A percentile compares a stretch with the other conserved stretches of the same genome.
phyloP scores from a whole-genome alignment of 2,329 filamentous ascomycete genomes.

The Arthrobotrys megalospora region DNA sequence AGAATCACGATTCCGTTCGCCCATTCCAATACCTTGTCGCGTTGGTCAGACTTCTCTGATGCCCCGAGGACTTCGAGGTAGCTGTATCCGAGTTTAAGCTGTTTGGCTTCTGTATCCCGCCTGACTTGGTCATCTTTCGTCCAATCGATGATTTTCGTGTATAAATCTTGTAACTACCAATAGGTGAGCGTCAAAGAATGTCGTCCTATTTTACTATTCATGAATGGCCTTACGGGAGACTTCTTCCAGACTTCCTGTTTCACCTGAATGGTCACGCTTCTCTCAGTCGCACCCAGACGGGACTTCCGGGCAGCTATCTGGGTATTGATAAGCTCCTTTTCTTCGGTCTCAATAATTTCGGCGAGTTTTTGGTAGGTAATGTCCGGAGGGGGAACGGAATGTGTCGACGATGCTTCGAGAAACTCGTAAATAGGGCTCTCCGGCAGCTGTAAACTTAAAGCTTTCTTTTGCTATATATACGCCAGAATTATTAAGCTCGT shows the following conservation, averaged over 20 bases:
- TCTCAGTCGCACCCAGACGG: constrained; percentile 84
- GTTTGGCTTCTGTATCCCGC: constrained; percentile 89
- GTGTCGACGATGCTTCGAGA: constrained; percentile 78
- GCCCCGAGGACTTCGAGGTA: constrained; percentile 78
- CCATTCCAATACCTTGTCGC: constrained; percentile 80
- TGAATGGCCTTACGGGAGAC: constrained; percentile 61
- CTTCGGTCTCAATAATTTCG: constrained; percentile 85
- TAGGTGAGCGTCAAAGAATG: background rate
- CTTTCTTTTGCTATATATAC: constrained; percentile 65
- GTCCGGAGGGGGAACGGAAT: constrained; percentile 78
- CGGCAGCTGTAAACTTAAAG: constrained; percentile 83
- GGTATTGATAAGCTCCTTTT: constrained; percentile 89
- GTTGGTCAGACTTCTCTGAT: constrained; percentile 79
- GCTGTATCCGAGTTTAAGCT: constrained; percentile 85
- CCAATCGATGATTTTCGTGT: constrained; percentile 90
- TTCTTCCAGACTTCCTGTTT: constrained; percentile 83
- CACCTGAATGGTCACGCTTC: constrained; percentile 86
- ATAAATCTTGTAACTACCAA: constrained; percentile 80
- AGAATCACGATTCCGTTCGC: constrained; percentile 96
- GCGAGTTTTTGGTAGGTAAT: constrained; percentile 86
- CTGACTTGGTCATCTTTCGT: constrained; percentile 86
- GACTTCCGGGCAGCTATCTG: constrained; percentile 91
- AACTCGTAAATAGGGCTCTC: constrained; percentile 83
- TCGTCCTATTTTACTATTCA: background rate
- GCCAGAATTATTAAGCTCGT: constrained; percentile 17